Evolutionary conservation across 2,329 filamentous ascomycete genomes (phyloP), one percentile per base, ranked within the genome.

Genomic region (Alternaria panax): DNA sequence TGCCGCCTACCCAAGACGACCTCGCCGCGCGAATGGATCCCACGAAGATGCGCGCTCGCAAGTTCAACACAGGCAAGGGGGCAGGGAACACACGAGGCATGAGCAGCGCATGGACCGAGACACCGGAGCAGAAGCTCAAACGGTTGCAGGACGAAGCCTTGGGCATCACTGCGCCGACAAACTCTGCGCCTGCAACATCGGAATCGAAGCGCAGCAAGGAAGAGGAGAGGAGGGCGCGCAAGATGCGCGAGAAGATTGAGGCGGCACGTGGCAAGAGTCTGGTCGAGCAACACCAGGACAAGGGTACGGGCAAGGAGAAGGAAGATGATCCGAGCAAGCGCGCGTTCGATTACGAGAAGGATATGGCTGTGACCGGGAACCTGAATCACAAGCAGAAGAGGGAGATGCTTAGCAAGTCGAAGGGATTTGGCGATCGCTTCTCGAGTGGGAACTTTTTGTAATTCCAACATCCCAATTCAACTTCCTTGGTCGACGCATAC

Each of bases 311-410:
- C 18, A 87, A 89, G 63, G 87, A 92, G 64, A 92, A 95, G 22
- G 81, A 83, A 48, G 94, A 97, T 78, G 93, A 98, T 75, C 94
- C 95, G 0, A 97, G 92, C 77, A 90, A 91, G 78, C 85, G 94
- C 61, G 90, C 87, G 0, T 98, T 98, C 79, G 92, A 97, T 80
- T 86, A 88, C 63, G 92, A 97, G 77, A 98, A 97, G 81, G 95
- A 98, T 77, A 97, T 98, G 87, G 90, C 87, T 38, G 80, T 92
- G 2, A 89, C 90, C 8, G 87, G 87, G 18, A 88, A 87, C 70
- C 87, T 97, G 53, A 90, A 88, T 25, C 82, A 88, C 65, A 84
- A 88, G 34, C 89, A 97, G 81, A 87, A 90, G 67, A 87, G 87
- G 69, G 91, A 97, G 68, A 82, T 98, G 81, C 77, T 97, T 60